These are phyloP conservation scores for Talinum fruticosum DNA, from an alignment of 148 eudicot genomes.

Conservation along the genomic window DNA sequence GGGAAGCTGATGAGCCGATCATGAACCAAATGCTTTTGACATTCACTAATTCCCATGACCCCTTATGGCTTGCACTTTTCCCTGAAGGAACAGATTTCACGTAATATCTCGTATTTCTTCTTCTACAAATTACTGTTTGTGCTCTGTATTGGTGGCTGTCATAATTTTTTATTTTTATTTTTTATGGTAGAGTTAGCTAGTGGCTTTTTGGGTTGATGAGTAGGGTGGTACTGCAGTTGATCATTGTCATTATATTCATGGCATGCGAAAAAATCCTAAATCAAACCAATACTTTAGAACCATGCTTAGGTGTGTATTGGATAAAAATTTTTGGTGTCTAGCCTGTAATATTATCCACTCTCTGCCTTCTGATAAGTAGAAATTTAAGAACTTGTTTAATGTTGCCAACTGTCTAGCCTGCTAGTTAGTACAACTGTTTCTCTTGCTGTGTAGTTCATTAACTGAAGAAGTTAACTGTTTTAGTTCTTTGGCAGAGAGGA, in stretches of 20 bases:
- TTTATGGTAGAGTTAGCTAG: neutral
- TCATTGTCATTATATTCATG: neutral
- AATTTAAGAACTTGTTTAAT: neutral
- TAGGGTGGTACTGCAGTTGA: neutral
- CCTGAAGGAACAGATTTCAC: constrained; percentile 86
- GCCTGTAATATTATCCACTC: neutral
- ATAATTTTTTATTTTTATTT: too few species aligned
- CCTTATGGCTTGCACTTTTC: constrained; percentile 69
- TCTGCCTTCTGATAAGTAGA: neutral
- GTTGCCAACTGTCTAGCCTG: neutral
- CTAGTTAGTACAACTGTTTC: neutral
- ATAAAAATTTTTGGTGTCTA: neutral
- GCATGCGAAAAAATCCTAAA: neutral
- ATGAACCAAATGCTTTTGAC: constrained; percentile 59
- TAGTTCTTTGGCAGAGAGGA: constrained; percentile 42
- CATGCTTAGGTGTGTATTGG: neutral
- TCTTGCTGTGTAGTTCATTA: neutral
- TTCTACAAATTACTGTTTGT: constrained; percentile 13
- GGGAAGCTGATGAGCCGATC: constrained; percentile 70
- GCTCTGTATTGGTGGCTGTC: neutral
- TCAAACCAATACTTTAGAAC: neutral
- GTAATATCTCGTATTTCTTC: constrained; percentile 37
- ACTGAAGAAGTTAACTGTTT: neutral
- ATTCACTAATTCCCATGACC: constrained; percentile 45
- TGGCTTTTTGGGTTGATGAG: neutral